Evolutionary conservation across 1,284 basidiomycete genomes (phyloP).

Genomic region (Ganoderma lucidum): DNA sequence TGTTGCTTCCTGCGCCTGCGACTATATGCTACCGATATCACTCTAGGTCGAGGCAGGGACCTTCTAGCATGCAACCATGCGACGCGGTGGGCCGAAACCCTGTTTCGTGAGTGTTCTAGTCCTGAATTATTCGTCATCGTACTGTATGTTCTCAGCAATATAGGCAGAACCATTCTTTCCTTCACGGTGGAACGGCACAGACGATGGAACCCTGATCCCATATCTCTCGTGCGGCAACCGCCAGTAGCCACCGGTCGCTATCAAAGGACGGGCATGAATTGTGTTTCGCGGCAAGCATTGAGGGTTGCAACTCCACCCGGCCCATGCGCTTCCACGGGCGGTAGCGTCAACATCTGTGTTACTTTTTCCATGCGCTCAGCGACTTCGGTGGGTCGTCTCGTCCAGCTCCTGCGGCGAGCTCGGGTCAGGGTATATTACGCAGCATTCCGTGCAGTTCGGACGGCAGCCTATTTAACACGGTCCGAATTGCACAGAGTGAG

Average conservation of each 20-base stretch:
- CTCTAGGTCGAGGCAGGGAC: background rate
- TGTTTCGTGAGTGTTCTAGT: background rate
- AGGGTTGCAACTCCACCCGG: background rate
- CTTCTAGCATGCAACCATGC: background rate
- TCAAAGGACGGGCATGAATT: background rate
- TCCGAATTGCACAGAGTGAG: slow-evolving; percentile 6
- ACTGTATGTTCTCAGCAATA: background rate
- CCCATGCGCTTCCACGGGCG: background rate
- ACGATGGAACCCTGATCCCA: background rate
- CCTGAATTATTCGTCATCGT: background rate
- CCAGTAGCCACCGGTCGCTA: background rate
- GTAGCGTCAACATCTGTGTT: background rate
- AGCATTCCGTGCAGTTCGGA: slow-evolving; percentile 8
- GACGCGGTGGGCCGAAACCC: background rate
- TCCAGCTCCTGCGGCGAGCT: slow-evolving; percentile 1
- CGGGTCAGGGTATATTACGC: slow-evolving; percentile 8
- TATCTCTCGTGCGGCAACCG: background rate
- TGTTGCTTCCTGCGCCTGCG: background rate
- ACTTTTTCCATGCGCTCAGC: background rate
- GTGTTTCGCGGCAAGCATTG: background rate
- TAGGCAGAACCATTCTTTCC: background rate
- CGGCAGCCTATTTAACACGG: background rate
- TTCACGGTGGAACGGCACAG: no score
- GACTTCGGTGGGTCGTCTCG: background rate
- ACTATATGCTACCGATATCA: background rate